A percentile compares a stretch with the other conserved stretches of the same genome.
These are phyloP conservation scores for Malassezia equina DNA, from an alignment of 1,284 basidiomycete species.

Conservation along the genomic window DNA sequence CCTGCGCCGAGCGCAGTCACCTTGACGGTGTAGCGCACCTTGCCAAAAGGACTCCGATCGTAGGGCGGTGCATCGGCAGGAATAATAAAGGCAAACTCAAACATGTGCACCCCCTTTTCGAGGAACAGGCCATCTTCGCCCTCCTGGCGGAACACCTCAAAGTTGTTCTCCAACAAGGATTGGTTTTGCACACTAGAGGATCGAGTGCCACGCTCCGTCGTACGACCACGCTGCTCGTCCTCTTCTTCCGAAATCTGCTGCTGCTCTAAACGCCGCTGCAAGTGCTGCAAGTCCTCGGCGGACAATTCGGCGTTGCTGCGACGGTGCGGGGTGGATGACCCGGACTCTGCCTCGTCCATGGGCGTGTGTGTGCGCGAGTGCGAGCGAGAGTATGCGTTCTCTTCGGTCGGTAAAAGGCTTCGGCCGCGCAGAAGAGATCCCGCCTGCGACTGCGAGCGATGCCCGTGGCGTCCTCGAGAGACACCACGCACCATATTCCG, in stretches of 20 bases:
- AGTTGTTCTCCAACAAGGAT: background rate
- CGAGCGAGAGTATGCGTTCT: background rate
- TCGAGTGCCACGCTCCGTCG: background rate
- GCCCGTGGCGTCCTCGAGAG: constrained; percentile 1
- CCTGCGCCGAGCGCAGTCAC: constrained; percentile 44
- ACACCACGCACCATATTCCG: constrained; percentile 16
- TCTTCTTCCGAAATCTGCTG: constrained; percentile 14
- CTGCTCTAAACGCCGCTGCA: constrained; percentile 2
- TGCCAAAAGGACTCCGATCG: constrained; percentile 41
- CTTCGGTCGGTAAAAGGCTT: background rate
- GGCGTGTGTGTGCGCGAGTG: constrained; percentile 2
- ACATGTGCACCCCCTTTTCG: constrained; percentile 46
- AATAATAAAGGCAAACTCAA: constrained; percentile 47
- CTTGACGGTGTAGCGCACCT: constrained; percentile 45
- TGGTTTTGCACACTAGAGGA: background rate
- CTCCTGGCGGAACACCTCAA: constrained; percentile 9
- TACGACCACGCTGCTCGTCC: background rate
- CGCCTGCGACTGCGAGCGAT: background rate
- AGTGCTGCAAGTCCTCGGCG: constrained; percentile 9
- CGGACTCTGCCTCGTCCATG: background rate
- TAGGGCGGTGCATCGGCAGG: constrained; percentile 43
- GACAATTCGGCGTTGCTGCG: background rate
- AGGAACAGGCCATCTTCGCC: constrained; percentile 37
- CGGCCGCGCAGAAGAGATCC: background rate
- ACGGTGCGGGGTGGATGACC: background rate